A percentile compares a stretch with the other conserved stretches of the same genome.
Conservation (phyloP, 805 yeast genomes). For the Kuraishia borneana region DNA sequence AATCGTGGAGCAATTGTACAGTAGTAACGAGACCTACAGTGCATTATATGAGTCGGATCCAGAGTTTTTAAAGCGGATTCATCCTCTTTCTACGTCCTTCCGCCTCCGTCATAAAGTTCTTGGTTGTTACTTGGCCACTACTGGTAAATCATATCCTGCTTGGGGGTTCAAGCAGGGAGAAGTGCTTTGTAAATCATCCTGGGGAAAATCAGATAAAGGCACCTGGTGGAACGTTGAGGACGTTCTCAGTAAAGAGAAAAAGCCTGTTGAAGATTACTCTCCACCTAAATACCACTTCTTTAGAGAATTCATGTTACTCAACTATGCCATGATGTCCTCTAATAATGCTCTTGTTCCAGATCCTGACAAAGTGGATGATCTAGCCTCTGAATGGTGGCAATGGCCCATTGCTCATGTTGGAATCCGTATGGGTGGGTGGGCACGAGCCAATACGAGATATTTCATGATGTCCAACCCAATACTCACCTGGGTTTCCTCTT, state of each 20-base stretch:
- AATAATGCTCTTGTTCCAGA: conserved; percentile 79
- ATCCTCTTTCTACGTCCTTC: conserved; percentile 77
- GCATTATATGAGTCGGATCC: conserved; percentile 22
- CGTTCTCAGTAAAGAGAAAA: conserved; percentile 41
- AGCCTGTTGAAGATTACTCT: conserved; percentile 17
- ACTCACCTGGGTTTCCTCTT: conserved; percentile 50
- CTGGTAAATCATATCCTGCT: conserved; percentile 73
- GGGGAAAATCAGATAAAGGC: conserved; percentile 42
- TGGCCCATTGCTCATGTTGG: conserved; percentile 69
- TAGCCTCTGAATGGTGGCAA: conserved; percentile 74
- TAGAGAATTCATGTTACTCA: conserved; percentile 59
- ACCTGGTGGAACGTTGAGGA: conserved; percentile 80
- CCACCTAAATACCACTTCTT: conserved; percentile 46
- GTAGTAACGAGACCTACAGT: conserved; percentile 13
- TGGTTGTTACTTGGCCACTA: conserved; percentile 78
- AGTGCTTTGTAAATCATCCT: conserved; percentile 51
- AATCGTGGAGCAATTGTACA: conserved; percentile 40
- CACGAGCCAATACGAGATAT: conserved; percentile 39
- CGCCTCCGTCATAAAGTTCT: conserved; percentile 57
- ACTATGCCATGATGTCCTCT: conserved; percentile 75
- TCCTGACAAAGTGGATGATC: conserved; percentile 53
- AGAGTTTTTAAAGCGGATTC: conserved; percentile 47
- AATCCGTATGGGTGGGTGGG: conserved; percentile 72
- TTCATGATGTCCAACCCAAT: conserved; percentile 60
- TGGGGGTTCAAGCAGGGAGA: conserved; percentile 99